Conservation (phyloP, 495 filamentous ascomycete species). For the Melanomma pulvis-pyrius region DNA sequence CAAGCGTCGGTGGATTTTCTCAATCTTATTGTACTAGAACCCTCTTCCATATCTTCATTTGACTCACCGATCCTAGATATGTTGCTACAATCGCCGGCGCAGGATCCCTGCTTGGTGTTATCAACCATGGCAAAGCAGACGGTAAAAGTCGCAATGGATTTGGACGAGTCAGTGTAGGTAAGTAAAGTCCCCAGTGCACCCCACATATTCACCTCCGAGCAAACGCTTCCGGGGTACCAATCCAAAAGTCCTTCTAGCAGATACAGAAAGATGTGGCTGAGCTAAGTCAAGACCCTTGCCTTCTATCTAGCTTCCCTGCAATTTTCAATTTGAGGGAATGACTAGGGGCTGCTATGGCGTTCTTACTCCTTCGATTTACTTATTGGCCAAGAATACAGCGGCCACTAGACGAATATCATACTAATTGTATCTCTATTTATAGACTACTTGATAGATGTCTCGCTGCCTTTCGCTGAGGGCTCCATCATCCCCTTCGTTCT, state of each 20-base stretch:
- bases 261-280: too few species aligned
- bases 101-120: neutral
- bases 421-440: neutral
- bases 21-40: slow-evolving; percentile 3
- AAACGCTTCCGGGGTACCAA: too few species aligned
- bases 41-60: neutral
- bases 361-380: too few species aligned
- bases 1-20: slow-evolving; percentile 2
- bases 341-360: too few species aligned
- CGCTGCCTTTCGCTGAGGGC: neutral
- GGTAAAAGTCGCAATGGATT: neutral
- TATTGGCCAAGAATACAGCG: too few species aligned
- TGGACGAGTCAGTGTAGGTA: slow-evolving; percentile 3
- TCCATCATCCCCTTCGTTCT: slow-evolving; percentile 18
- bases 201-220: too few species aligned
- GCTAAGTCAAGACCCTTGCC: too few species aligned
- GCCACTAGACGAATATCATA: neutral
- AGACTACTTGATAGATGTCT: slow-evolving; percentile 12
- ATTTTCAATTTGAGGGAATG: too few species aligned
- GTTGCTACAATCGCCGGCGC: slow-evolving; percentile 1
- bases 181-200: too few species aligned
- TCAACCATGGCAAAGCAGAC: neutral
- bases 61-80: neutral
- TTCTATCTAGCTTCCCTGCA: too few species aligned
- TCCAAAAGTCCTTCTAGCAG: too few species aligned